Evolutionary conservation across 495 filamentous ascomycete species (phyloP), one percentile per base, ranked within the genome.

Genomic region (Tuber umbilicatum): DNA sequence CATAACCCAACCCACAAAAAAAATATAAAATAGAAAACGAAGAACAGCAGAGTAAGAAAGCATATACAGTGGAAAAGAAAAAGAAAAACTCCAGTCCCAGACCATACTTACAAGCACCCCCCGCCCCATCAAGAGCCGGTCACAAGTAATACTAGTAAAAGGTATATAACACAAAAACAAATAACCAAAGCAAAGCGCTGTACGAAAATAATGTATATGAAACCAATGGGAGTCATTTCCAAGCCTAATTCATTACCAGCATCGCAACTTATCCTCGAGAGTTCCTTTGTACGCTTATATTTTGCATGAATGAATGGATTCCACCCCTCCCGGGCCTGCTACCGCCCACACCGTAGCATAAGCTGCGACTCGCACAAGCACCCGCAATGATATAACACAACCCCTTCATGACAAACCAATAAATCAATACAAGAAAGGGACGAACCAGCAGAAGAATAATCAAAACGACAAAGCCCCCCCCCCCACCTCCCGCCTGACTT

Each of bases 141-240:
- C 39, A 68, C 45, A 73, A 77, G 68, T 60, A 73, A n/a, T 70
- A 69, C 55, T 69, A 39, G 50, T 39, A 78, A 40, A 45, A 41
- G 40, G 37, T 67, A 71, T 71, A 72, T 55, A 45, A 68, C 60
- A n/a, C 43, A 40, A 45, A 71, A 71, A 70, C 70, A 78, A 64
- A 76, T n/a, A n/a, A n/a, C 42, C 40, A 77, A 73, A 77, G 31
- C 64, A 31, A 74, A 78, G 68, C 47, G 14, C 68, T 72, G 38
- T 71, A 71, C 31, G 50, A 7, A 41, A 77, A 75, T 43, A 43
- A 64, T 16, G 10, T 3, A 64, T 64, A 35, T 35, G 14, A 64
- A 64, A 31, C n/a, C 55, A 35, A 64, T 7, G 27, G 17, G 31
- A 64, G 35, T 64, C 55, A 17, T 64, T 64, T 64, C 27, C 27